A percentile compares a stretch with the other conserved stretches of the same genome.
These are phyloP conservation scores for Grosmannia clavigera DNA, from an alignment of 2,329 filamentous ascomycete genomes.

Conservation along the genomic window DNA sequence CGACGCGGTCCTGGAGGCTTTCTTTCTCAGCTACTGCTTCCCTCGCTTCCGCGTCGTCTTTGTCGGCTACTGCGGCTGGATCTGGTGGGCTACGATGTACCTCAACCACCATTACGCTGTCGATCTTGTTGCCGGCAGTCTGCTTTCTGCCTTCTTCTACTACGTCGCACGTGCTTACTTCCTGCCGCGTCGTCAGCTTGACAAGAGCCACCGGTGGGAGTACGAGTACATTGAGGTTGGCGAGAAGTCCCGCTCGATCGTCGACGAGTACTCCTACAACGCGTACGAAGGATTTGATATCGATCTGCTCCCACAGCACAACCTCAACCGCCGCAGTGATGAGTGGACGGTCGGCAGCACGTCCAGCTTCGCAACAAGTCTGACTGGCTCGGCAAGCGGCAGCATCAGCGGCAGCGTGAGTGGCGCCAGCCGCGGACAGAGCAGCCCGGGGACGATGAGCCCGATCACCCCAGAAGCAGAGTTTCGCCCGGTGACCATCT, in stretches of 20 bases:
- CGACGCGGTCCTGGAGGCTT: constrained; percentile 75
- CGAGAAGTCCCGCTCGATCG: constrained; percentile 30
- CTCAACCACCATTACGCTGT: constrained; percentile 95
- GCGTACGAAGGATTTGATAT: constrained; percentile 33
- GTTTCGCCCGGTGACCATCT: constrained; percentile 15
- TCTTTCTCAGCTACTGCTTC: constrained; percentile 91
- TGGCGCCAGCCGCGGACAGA: constrained; percentile 33
- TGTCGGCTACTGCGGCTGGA: constrained; percentile 76
- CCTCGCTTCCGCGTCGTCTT: constrained; percentile 70
- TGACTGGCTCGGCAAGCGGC: constrained; percentile 24
- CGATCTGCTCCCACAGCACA: constrained; percentile 26
- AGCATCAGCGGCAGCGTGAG: constrained; percentile 18
- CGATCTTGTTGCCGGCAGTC: constrained; percentile 74
- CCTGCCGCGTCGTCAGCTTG: constrained; percentile 67
- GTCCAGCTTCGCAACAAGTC: constrained; percentile 47
- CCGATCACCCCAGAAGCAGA: constrained; percentile 35
- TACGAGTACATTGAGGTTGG: constrained; percentile 89
- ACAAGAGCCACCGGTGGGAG: constrained; percentile 85
- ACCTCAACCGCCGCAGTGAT: constrained; percentile 40
- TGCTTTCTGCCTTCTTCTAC: constrained; percentile 67
- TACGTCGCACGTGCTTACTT: constrained; percentile 72
- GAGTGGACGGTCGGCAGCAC: constrained; percentile 85
- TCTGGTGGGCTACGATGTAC: constrained; percentile 99
- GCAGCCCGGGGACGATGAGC: constrained; percentile 36
- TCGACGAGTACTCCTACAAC: constrained; percentile 32